Conservation (phyloP, 768 basidiomycete species). For the Suillus cothurnatus region DNA sequence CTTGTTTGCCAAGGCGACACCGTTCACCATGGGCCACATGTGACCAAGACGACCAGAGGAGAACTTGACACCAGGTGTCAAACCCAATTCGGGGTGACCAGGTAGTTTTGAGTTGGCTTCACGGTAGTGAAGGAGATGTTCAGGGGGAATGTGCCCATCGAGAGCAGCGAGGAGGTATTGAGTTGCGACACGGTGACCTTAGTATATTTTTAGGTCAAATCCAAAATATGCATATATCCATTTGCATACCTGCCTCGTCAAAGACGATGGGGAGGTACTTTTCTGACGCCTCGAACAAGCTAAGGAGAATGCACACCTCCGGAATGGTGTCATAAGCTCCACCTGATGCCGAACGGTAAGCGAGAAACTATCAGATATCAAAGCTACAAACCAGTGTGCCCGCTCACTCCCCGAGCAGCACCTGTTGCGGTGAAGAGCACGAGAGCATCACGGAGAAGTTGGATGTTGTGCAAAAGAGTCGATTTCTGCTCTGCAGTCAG, state of each 20-base stretch:
- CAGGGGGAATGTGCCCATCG: conserved; percentile 67
- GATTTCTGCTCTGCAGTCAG: conserved; percentile 65
- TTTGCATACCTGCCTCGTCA: conserved; percentile 75
- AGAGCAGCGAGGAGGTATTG: conserved; percentile 85
- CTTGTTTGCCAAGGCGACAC: conserved; percentile 77
- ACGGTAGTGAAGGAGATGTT: conserved; percentile 84
- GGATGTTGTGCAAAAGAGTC: conserved; percentile 67
- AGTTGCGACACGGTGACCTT: conserved; percentile 88
- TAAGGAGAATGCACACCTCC: conserved; percentile 79
- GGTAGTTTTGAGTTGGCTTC: conserved; percentile 86
- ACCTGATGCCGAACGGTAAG: conserved; percentile 35
- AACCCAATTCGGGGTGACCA: conserved; percentile 86
- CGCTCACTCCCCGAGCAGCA: conserved; percentile 83
- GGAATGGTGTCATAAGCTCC: conserved; percentile 80
- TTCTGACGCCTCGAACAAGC: conserved; percentile 65
- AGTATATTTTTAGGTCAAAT: conserved; percentile 5
- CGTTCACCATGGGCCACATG: conserved; percentile 89
- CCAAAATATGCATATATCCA: neutral
- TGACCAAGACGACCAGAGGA: conserved; percentile 92
- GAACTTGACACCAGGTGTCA: conserved; percentile 93
- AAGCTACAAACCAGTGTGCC: conserved; percentile 65
- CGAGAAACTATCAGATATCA: conserved; percentile 2
- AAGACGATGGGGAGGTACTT: conserved; percentile 72
- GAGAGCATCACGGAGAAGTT: conserved; percentile 82
- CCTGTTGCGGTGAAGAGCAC: conserved; percentile 87